These are phyloP conservation scores for Penicillium digitatum DNA, from an alignment of 2,329 filamentous ascomycete species.

Conservation along the genomic window DNA sequence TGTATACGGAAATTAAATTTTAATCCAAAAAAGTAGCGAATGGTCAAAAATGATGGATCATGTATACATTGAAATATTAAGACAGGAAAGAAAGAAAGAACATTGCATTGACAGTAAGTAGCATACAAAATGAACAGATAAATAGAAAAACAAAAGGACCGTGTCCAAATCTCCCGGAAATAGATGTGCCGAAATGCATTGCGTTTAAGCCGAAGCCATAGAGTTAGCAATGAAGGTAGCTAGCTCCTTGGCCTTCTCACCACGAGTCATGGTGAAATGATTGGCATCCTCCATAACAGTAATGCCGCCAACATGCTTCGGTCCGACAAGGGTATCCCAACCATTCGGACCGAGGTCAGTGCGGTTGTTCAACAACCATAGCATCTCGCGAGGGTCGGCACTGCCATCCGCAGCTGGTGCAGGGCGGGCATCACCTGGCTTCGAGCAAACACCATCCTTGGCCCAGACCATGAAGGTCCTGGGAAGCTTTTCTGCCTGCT, in stretches of 20 bases:
- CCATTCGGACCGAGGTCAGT: slow-evolving; percentile 48
- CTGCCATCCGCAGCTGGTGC: slow-evolving; percentile 38
- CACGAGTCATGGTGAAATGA: slow-evolving; percentile 35
- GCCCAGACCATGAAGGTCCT: slow-evolving; percentile 48
- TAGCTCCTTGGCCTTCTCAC: slow-evolving; percentile 31
- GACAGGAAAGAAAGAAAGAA: background rate
- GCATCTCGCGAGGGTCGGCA: slow-evolving; percentile 47
- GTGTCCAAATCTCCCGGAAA: background rate
- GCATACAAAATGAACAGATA: background rate
- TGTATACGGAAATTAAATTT: background rate
- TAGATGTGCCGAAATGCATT: slow-evolving; percentile 3
- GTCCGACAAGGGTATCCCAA: slow-evolving; percentile 46
- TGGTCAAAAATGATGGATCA: slow-evolving; percentile 4
- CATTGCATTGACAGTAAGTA: background rate
- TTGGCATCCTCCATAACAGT: slow-evolving; percentile 34
- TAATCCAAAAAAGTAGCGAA: background rate
- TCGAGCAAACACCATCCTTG: slow-evolving; percentile 46
- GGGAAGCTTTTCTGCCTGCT: slow-evolving; percentile 36
- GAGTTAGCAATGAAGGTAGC: slow-evolving; percentile 28
- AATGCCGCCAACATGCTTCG: slow-evolving; percentile 34
- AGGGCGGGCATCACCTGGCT: slow-evolving; percentile 40
- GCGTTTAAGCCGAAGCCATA: slow-evolving; percentile 19
- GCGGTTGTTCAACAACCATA: slow-evolving; percentile 48
- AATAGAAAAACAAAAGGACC: background rate
- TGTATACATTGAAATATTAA: slow-evolving; percentile 5